Percentiles rank a stretch among this genome's conserved stretches.
Conservation (phyloP, 192 early-diverging fungal genomes). For the Coemansia reversa region DNA sequence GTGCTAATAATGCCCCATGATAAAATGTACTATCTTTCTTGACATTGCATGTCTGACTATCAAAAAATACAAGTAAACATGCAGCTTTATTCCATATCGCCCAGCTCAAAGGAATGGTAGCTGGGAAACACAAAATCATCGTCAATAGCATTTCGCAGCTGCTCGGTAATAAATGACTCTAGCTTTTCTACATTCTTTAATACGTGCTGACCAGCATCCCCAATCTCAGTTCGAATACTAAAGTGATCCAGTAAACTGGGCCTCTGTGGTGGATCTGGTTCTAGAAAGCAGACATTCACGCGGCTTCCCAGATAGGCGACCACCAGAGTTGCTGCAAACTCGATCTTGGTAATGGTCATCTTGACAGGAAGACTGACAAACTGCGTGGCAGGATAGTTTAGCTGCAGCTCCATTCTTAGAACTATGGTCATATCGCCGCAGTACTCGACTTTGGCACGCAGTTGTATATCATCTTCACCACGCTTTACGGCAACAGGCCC, state of each 20-base stretch:
- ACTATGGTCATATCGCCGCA: constrained; percentile 73
- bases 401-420: constrained; percentile 64
- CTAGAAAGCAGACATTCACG: constrained; percentile 71
- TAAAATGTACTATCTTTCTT: background rate
- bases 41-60: background rate
- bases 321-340: constrained; percentile 67
- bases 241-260: constrained; percentile 38
- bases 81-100: too few species aligned
- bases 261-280: constrained; percentile 42
- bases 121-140: constrained; percentile 78
- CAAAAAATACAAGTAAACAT: background rate
- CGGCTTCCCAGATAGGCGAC: constrained; percentile 65
- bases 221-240: constrained; percentile 43
- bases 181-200: constrained; percentile 83
- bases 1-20: background rate
- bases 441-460: constrained; percentile 63
- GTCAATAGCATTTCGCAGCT: constrained; percentile 71
- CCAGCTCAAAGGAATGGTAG: constrained; percentile 62
- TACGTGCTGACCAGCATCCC: constrained; percentile 55
- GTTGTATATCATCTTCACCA: constrained; percentile 64
- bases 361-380: constrained; percentile 75
- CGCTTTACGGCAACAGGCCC: constrained; percentile 20
- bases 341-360: constrained; percentile 65
- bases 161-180: constrained; percentile 75
- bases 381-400: constrained; percentile 74